These are phyloP conservation scores for Candida sphagnicola DNA, from an alignment of 805 yeast species.

Conservation along the genomic window DNA sequence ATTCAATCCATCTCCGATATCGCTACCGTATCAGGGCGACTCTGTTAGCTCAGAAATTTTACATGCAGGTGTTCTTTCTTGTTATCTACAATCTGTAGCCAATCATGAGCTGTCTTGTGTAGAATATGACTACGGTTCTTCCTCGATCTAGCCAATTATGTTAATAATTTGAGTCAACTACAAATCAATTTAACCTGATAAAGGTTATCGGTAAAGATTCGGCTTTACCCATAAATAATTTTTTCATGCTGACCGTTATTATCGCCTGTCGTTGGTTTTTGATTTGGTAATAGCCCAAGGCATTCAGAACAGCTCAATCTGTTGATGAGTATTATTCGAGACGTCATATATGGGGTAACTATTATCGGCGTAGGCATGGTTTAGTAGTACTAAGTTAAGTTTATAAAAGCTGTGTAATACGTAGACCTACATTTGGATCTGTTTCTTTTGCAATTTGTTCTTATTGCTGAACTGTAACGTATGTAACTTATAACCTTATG, in stretches of 20 bases:
- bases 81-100: slow-evolving; percentile 1
- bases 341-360: not conserved
- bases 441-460: too few species aligned
- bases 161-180: not conserved
- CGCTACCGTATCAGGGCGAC: not conserved
- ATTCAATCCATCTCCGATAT: not conserved
- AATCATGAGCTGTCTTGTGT: not conserved
- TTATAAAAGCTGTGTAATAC: too few species aligned
- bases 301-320: not conserved
- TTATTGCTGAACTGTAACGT: too few species aligned
- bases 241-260: not conserved
- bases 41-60: too few species aligned
- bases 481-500: too few species aligned
- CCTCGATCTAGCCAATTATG: not conserved
- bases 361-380: not conserved
- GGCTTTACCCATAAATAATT: not conserved
- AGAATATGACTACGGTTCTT: not conserved
- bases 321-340: too few species aligned
- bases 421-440: too few species aligned
- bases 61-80: not conserved
- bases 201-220: not conserved
- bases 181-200: not conserved
- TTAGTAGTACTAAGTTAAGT: not conserved
- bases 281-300: not conserved
- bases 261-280: not conserved